phyloP scores from a whole-genome alignment of 2,329 filamentous ascomycete genomes.

The Cladosporium cucumerinum region DNA sequence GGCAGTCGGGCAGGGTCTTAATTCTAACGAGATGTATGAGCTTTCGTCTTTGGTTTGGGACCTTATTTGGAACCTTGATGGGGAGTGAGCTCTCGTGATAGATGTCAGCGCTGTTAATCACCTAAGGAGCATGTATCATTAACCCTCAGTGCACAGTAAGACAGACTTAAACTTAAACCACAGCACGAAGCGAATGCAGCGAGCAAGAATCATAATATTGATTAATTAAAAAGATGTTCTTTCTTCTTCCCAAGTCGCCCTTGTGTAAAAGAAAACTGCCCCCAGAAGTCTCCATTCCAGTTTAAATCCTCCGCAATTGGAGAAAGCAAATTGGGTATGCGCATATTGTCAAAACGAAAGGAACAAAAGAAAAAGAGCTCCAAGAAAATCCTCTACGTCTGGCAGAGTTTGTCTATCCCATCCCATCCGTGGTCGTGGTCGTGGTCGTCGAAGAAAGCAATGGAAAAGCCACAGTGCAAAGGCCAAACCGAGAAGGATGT shows the following conservation, averaged over 20 bases:
- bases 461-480: not conserved
- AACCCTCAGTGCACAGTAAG: not conserved
- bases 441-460: not conserved
- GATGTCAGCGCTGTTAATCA: not conserved
- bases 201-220: not conserved
- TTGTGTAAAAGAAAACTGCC: not conserved
- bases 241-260: not conserved
- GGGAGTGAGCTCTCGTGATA: not conserved
- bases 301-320: not conserved
- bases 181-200: not conserved
- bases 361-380: not conserved
- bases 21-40: not conserved
- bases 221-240: not conserved
- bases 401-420: not conserved
- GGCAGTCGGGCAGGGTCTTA: not conserved
- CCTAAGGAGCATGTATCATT: not conserved
- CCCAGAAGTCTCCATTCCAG: not conserved
- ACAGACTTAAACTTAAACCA: not conserved
- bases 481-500: not conserved
- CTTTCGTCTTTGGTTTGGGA: not conserved
- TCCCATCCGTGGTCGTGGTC: not conserved
- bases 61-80: not conserved
- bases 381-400: not conserved
- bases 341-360: not conserved
- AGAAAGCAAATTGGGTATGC: not conserved